A percentile compares a stretch with the other conserved stretches of the same genome.
Conservation (phyloP, 2,329 filamentous ascomycete species). For the Hortaea sp. region DNA sequence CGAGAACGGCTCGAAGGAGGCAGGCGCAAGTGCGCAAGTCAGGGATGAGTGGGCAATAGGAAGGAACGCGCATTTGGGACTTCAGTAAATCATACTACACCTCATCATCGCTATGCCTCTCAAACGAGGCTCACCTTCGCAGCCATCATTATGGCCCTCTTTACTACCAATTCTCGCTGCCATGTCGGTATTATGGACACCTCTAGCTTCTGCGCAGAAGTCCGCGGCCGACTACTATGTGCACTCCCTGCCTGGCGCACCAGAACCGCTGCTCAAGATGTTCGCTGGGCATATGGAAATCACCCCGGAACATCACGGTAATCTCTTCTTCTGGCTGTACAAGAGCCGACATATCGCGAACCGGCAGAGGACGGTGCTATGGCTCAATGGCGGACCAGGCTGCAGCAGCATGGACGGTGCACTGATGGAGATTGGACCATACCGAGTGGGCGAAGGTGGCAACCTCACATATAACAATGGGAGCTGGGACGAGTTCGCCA, state of each 20-base stretch:
- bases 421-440: constrained; percentile 92
- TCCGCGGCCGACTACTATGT: constrained; percentile 84
- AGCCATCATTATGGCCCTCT: background rate
- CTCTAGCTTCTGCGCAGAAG: constrained; percentile 34
- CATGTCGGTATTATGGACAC: constrained; percentile 1
- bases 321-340: constrained; percentile 98
- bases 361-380: constrained; percentile 80
- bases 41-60: constrained; percentile 1
- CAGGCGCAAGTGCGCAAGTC: background rate
- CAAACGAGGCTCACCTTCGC: constrained; percentile 1
- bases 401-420: constrained; percentile 97
- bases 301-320: constrained; percentile 72
- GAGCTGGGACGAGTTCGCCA: constrained; percentile 98
- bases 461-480: constrained; percentile 75
- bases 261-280: constrained; percentile 80
- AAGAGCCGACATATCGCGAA: constrained; percentile 93
- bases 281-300: constrained; percentile 96
- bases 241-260: constrained; percentile 71
- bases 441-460: constrained; percentile 65
- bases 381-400: constrained; percentile 93
- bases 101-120: constrained; percentile 2
- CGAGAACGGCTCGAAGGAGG: no score
- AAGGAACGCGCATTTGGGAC: background rate
- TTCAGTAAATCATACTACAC: background rate
- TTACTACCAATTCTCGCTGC: background rate